Evolutionary conservation across 1,139 yeast species (phyloP).

Genomic region (Chernovozyma sophiae-reginae): DNA sequence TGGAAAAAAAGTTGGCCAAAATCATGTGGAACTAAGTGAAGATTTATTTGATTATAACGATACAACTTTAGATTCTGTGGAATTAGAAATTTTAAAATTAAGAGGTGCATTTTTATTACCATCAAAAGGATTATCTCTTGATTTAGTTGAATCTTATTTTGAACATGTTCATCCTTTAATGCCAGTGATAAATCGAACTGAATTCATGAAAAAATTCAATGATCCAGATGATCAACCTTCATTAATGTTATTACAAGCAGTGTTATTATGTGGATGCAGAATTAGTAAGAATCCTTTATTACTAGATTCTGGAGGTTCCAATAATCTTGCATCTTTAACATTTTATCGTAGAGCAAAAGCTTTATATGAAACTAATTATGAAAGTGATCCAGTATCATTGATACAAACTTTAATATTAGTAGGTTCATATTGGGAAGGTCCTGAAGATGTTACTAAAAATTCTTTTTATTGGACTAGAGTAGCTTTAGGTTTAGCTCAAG

Average conservation of each 20-base stretch:
- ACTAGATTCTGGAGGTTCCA: conserved; percentile 53
- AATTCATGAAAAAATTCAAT: conserved; percentile 53
- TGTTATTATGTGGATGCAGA: conserved; percentile 66
- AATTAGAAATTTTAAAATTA: conserved; percentile 60
- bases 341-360: conserved; percentile 78
- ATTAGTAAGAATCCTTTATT: conserved; percentile 56
- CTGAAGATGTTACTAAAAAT: conserved; percentile 71
- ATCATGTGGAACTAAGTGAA: conserved; percentile 39
- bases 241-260: conserved; percentile 62
- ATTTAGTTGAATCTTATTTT: conserved; percentile 60
- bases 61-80: conserved; percentile 55
- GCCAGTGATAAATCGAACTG: conserved; percentile 66
- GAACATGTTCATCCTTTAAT: conserved; percentile 64
- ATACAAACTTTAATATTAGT: conserved; percentile 64
- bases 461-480: conserved; percentile 76
- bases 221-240: conserved; percentile 67
- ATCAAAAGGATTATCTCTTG: conserved; percentile 55
- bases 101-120: conserved; percentile 75
- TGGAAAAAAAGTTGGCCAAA: conserved; percentile 42
- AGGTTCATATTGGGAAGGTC: conserved; percentile 75
- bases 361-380: conserved; percentile 68
- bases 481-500: conserved; percentile 73
- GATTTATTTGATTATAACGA: conserved; percentile 38
- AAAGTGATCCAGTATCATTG: conserved; percentile 63
- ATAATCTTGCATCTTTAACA: conserved; percentile 56